Base-by-base conservation (phyloP, 768 basidiomycete species). In the Hygrophorus pudorinus region DNA sequence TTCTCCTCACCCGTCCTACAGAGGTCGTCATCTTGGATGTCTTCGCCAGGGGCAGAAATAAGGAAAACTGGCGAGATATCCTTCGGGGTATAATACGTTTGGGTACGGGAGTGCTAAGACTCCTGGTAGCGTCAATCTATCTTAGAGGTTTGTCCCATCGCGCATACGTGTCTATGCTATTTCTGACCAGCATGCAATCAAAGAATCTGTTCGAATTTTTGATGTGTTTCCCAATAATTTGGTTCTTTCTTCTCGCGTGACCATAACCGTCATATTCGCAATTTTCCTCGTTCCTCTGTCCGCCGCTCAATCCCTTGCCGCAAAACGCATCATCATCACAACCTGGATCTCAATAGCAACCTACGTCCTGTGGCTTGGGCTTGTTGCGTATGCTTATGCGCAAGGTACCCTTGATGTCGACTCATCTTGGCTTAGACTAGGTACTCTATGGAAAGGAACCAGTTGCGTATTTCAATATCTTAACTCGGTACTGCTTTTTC, bases 1-100 rank as follows among this genome's bases (percentile, higher is more conserved):
- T 21, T 12, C 14, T 17, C 3, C 18, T 27, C 20, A 10, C 9
- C 2, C 14, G 14, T 28, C 21, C 14, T 16, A 2, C 33, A 44
- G 78, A 84, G 57, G 83, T 85, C 48, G 65, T 86, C 33, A 56
- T 85, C 41, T 53, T 79, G 13, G 73, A 81, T 50, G 66, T 75
- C 1, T 75, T 85, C 55, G 75, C 78, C 13, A 68, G 71, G 44
- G 72, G 72, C 20, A 64, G 65, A 52, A 72, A 71, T n/a, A 74
- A 70, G 54, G 74, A 76, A 55, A 58, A 62, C 20, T 65, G 58
- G 45, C 59, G 79, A 39, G 50, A 57, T 32, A 46, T 66, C 29
- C 59, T 82, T 14, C 65, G 79, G 38, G 58, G 53, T 28, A 35
- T 67, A 3, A 64, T 75, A n/a, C 67, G 73, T 47, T 49, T 63